phyloP scores from a whole-genome alignment of 306 rosid genomes.

The Trichosanthes cucumerina region DNA sequence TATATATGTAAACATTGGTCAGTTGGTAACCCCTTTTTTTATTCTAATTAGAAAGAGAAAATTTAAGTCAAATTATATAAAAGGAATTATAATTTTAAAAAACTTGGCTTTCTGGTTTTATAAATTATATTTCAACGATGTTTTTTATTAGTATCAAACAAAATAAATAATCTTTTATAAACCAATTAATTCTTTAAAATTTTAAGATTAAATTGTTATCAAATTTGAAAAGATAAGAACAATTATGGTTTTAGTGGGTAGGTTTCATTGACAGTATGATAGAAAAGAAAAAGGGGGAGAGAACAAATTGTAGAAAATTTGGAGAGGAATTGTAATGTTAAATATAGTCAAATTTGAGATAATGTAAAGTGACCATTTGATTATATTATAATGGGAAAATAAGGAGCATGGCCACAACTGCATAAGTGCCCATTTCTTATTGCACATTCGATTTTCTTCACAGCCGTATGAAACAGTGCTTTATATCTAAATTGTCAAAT shows the following conservation, averaged over 20 bases:
- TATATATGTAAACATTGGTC: too few relatives aligned
- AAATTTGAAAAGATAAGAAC: not conserved
- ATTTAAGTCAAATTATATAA: not conserved
- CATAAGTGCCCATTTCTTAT: not conserved
- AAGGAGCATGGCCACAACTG: not conserved
- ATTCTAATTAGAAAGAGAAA: not conserved
- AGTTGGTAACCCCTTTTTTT: too few relatives aligned
- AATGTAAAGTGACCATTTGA: not conserved
- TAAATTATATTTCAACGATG: not conserved
- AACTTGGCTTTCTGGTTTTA: not conserved
- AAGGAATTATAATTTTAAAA: not conserved
- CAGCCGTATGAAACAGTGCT: too few relatives aligned
- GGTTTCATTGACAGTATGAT: not conserved
- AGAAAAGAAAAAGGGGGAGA: not conserved
- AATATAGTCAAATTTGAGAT: not conserved
- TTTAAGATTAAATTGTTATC: not conserved
- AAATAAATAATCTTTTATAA: too few relatives aligned
- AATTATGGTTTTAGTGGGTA: not conserved
- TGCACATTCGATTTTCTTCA: not conserved
- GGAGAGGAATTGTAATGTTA: not conserved
- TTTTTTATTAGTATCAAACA: not conserved
- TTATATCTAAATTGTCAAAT: too few relatives aligned
- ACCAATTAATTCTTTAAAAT: not conserved
- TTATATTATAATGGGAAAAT: not conserved
- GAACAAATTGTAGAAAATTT: not conserved